A percentile compares a stretch with the other conserved stretches of the same genome.
phyloP scores from a whole-genome alignment of 495 filamentous ascomycete species.

The Podospora sp. region DNA sequence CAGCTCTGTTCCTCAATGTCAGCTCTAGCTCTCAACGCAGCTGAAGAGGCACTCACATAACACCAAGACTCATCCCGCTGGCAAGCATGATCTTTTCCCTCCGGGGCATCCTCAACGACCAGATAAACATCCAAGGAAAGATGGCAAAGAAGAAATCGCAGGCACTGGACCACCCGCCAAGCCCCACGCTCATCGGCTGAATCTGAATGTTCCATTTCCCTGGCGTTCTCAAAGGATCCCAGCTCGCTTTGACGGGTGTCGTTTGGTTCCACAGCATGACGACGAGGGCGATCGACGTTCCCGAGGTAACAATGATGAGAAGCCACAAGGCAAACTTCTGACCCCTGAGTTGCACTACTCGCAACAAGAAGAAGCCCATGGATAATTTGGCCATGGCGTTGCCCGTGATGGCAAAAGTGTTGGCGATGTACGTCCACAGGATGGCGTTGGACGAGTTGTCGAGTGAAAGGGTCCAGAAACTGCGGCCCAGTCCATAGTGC shows the following conservation, averaged over 20 bases:
- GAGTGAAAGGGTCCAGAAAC: slow-evolving; percentile 35
- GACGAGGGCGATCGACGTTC: slow-evolving; percentile 35
- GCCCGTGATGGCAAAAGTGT: slow-evolving; percentile 43
- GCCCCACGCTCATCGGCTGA: slow-evolving; percentile 41
- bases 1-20: slow-evolving; percentile 33
- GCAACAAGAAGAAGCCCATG: slow-evolving; percentile 46
- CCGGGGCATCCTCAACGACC: slow-evolving; percentile 43
- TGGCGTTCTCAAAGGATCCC: slow-evolving; percentile 42
- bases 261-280: slow-evolving; percentile 46
- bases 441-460: slow-evolving; percentile 40
- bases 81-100: slow-evolving; percentile 46
- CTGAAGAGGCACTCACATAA: slow-evolving; percentile 38
- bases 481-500: slow-evolving; percentile 38
- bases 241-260: slow-evolving; percentile 38
- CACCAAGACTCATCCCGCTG: slow-evolving; percentile 46
- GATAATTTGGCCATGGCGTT: slow-evolving; percentile 46
- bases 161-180: slow-evolving; percentile 45
- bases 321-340: slow-evolving; percentile 42
- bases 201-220: slow-evolving; percentile 43
- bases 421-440: slow-evolving; percentile 45
- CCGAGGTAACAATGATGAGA: slow-evolving; percentile 37
- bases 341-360: slow-evolving; percentile 39
- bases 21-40: slow-evolving; percentile 8
- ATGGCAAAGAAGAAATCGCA: slow-evolving; percentile 50
- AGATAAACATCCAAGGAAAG: slow-evolving; percentile 50